Evolutionary conservation across 192 early-diverging fungal species (phyloP).

Genomic region (Coemansia sp.): DNA sequence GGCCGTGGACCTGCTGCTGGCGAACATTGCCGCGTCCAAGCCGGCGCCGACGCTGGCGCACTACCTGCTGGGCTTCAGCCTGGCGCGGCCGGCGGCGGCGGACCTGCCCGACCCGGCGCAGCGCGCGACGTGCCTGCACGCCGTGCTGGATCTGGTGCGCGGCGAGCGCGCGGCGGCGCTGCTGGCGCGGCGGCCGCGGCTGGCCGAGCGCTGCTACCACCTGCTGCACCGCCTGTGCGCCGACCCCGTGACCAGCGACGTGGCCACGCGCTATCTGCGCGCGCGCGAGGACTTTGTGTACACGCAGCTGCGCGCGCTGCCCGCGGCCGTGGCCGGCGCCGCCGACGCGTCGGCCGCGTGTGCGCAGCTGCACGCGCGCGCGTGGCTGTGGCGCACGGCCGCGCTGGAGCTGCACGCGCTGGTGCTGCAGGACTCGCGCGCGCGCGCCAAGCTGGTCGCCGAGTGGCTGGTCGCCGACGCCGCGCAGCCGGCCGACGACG

Average conservation of each 20-base stretch:
- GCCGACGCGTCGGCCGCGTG: slow-evolving; percentile 24
- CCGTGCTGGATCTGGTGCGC: slow-evolving; percentile 59
- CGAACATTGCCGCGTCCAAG: slow-evolving; percentile 58
- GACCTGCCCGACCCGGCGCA: slow-evolving; percentile 42
- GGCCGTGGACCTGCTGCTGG: slow-evolving; percentile 79
- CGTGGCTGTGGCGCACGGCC: slow-evolving; percentile 84
- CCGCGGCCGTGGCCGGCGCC: slow-evolving; percentile 19
- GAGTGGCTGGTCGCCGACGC: slow-evolving; percentile 49
- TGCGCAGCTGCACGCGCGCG: slow-evolving; percentile 72
- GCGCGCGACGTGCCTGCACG: slow-evolving; percentile 58
- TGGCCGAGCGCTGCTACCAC: slow-evolving; percentile 86
- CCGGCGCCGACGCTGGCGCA: slow-evolving; percentile 77
- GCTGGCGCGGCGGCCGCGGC: slow-evolving; percentile 66
- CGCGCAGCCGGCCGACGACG: slow-evolving; percentile 10
- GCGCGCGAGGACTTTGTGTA: slow-evolving; percentile 73
- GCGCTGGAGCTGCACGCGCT: slow-evolving; percentile 84
- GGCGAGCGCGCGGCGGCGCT: slow-evolving; percentile 48
- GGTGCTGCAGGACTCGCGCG: slow-evolving; percentile 44
- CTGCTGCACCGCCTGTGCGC: slow-evolving; percentile 80
- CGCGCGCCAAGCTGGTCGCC: slow-evolving; percentile 39
- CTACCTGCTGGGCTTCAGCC: slow-evolving; percentile 82
- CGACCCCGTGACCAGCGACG: slow-evolving; percentile 60
- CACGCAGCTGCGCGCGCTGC: slow-evolving; percentile 53
- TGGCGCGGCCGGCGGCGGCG: slow-evolving; percentile 38
- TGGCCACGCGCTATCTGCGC: slow-evolving; percentile 77